A percentile compares a stretch with the other conserved stretches of the same genome.
These are phyloP conservation scores for Purshia tridentata DNA, from an alignment of 306 rosid genomes.

Conservation along the genomic window DNA sequence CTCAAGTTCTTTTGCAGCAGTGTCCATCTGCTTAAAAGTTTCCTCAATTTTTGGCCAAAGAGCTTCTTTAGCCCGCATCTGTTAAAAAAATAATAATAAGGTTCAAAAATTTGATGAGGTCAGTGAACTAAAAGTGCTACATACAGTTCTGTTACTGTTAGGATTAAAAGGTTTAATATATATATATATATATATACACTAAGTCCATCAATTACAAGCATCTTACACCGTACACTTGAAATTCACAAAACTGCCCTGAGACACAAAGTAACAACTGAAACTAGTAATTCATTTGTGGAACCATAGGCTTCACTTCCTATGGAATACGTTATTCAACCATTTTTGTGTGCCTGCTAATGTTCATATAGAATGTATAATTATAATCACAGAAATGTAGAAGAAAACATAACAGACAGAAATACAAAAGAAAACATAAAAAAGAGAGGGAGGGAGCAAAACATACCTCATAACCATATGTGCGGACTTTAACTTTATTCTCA, in stretches of 20 bases:
- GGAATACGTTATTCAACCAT: not conserved
- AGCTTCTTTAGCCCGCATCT: constrained; percentile 69
- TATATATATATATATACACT: not conserved
- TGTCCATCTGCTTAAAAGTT: constrained; percentile 80
- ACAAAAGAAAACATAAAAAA: not conserved
- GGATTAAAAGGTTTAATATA: not conserved
- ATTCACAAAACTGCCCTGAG: not conserved
- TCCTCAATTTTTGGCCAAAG: constrained; percentile 89
- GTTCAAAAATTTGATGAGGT: not conserved
- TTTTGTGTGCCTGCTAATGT: not conserved
- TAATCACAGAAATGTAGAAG: not conserved
- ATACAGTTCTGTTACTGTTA: not conserved
- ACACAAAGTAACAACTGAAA: too few relatives aligned
- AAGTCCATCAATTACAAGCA: not conserved
- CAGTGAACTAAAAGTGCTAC: not conserved
- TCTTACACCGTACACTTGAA: not conserved
- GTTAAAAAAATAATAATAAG: constrained; percentile 28
- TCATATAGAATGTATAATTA: not conserved
- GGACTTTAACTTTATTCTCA: constrained; percentile 73
- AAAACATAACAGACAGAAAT: too few relatives aligned
- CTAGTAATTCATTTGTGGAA: too few relatives aligned
- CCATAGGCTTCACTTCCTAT: not conserved
- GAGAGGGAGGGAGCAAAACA: constrained; percentile 14
- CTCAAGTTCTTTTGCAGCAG: constrained; percentile 86
- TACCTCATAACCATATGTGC: constrained; percentile 95